Base-by-base conservation (phyloP, 148 eudicot species). In the Camellia sinensis region DNA sequence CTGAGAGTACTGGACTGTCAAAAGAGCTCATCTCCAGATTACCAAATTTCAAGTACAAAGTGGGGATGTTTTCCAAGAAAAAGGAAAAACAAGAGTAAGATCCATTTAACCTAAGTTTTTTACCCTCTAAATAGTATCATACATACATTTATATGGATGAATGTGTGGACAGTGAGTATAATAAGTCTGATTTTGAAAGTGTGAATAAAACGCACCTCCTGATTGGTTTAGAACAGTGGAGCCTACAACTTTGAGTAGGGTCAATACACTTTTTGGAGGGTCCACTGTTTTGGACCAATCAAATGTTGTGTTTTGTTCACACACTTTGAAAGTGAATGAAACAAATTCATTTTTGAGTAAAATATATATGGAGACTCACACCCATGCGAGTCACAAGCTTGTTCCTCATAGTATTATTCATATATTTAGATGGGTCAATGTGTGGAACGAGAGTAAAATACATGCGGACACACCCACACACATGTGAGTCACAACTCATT, bases 1-100 rank as follows among this genome's bases (percentile, higher is more conserved):
- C 73, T 48, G 94, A 89, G 82, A 89, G 83, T 87, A 89, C 54
- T 86, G 98, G 98, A 78, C 82, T 95, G n/a, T 79, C 97, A 2
- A 85, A 85, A 78, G 83, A 83, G 44, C 87, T 86, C 83, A 86
- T 93, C 74, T 85, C 91, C 70, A 90, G 89, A 75, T 81, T 95
- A 83, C 97, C 96, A 50, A 79, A 70, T 74, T 88, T 82, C 88
- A 91, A 83, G 73, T 89, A 84, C 87, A 93, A 83, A 87, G 69
- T 80, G 41, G 88, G 93, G 11, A 67, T 89, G 5, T 91, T 91
- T 60, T 79, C 91, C 5, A 90, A 85, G 91, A 88, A 85, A 79
- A 81, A 78, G 67, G 81, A 86, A 76, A 71, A 72, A 7, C 86
- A 84, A 79, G 89, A 89, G 92, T 91, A 89, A 80, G 97, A 83